Conservation (phyloP, 106 monocot genomes). For the Phalaenopsis equestris region DNA sequence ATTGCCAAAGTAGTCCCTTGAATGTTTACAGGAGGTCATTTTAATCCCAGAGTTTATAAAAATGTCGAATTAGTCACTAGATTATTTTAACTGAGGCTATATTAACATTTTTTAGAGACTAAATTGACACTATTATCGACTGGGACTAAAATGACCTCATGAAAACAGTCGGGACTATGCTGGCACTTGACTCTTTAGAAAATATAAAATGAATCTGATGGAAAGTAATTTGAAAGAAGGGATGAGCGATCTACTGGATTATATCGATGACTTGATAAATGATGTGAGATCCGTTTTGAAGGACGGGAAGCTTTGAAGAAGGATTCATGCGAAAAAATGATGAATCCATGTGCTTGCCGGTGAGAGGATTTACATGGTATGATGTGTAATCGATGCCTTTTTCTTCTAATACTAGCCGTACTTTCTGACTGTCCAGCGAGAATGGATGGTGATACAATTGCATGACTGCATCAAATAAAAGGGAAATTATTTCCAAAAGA, state of each 20-base stretch:
- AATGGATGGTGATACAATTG: constrained; percentile 97
- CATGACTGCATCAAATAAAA: constrained; percentile 39
- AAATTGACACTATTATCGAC: too few species aligned
- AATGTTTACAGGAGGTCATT: too few species aligned
- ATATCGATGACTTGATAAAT: constrained; percentile 63
- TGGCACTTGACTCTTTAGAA: not conserved
- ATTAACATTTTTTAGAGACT: too few species aligned
- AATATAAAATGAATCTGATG: not conserved
- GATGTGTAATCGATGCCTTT: constrained; percentile 94
- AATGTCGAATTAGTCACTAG: too few species aligned
- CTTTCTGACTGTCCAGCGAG: constrained; percentile 92
- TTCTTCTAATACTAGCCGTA: constrained; percentile 89
- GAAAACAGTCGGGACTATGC: too few species aligned
- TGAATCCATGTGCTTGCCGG: constrained; percentile 84
- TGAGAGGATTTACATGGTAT: constrained; percentile 84
- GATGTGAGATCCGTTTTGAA: constrained; percentile 90
- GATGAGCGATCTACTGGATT: constrained; percentile 41
- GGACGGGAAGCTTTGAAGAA: constrained; percentile 86
- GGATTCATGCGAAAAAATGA: constrained; percentile 89
- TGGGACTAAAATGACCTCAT: too few species aligned
- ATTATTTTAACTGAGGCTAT: too few species aligned
- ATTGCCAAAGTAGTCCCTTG: too few species aligned
- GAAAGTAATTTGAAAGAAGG: not conserved
- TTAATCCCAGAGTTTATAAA: too few species aligned
- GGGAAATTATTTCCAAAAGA: constrained; percentile 2